Base-by-base conservation (phyloP, 140 eudicot species). In the Senecio squalidus region DNA sequence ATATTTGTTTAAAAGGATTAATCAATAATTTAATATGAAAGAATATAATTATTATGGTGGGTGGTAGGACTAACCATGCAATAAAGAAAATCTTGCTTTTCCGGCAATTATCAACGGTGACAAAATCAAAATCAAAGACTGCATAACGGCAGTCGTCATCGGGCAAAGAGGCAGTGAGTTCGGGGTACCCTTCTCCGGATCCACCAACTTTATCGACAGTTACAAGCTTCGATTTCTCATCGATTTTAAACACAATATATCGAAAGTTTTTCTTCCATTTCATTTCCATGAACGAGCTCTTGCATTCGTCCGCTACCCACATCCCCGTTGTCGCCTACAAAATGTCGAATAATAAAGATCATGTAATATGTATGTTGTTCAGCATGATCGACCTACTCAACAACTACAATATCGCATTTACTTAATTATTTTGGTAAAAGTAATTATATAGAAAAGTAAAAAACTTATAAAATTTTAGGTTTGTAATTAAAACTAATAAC, bases 41-140 rank as follows among this genome's bases (percentile, higher is more conserved):
- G 15, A 66, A 50, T 21, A n/a, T 4, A 18, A 2, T 34, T 34
- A 44, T 16, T 15, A 43, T 8, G 39, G 46, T 6, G 20, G 22
- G 48, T 31, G 31, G 1, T 34, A 7, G 26, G 10, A 67, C 70
- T 27, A 34, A 89, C 97, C 97, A 85, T 66, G 97, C 97, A 58
- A 89, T 85, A 69, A 89, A 89, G 82, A 85, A 85, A 76, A 89
- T 85, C 86, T 82, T 85, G 97, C 95, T 80, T 54, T 79, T 89
- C 28, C 90, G 86, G 71, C 97, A 89, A 47, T 85, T 85, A 21
- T 89, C 97, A n/a, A 82, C 90, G 44, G 97, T 82, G 51, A 85
- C 94, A 16, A 82, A 89, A 70, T 89, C 97, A 27, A 89, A 85
- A 58, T 89, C 97, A 41, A 84, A 89, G 45, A 89, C 97, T 20